Evolutionary conservation across 2,329 filamentous ascomycete species (phyloP).

Genomic region (Alternaria gansuensis): DNA sequence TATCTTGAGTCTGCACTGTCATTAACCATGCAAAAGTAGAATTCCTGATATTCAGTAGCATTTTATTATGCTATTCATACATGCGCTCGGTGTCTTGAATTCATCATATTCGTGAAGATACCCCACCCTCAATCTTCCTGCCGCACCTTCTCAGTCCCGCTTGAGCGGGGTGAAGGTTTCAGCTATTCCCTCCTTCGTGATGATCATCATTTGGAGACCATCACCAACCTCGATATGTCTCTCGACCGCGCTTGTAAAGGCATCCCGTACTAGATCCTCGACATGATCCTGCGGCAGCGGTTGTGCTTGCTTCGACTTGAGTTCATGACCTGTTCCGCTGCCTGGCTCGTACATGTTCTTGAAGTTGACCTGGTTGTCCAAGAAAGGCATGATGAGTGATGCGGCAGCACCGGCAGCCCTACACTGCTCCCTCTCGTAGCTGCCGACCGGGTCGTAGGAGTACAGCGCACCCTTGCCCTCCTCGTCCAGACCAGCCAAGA

Average conservation of each 20-base stretch:
- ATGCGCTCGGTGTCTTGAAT: slow-evolving; percentile 32
- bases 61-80: slow-evolving; percentile 33
- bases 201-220: slow-evolving; percentile 91
- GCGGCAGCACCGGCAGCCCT: slow-evolving; percentile 90
- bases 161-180: slow-evolving; percentile 87
- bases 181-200: slow-evolving; percentile 86
- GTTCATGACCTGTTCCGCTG: slow-evolving; percentile 81
- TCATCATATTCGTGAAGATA: slow-evolving; percentile 51
- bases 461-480: slow-evolving; percentile 93
- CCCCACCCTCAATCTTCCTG: slow-evolving; percentile 36
- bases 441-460: slow-evolving; percentile 97
- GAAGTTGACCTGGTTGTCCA: slow-evolving; percentile 99
- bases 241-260: slow-evolving; percentile 97
- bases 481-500: slow-evolving; percentile 92
- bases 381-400: slow-evolving; percentile 97
- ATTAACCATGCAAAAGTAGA: slow-evolving; percentile 5
- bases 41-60: slow-evolving; percentile 13
- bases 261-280: slow-evolving; percentile 91
- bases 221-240: slow-evolving; percentile 99
- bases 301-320: slow-evolving; percentile 73
- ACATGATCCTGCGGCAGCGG: slow-evolving; percentile 78
- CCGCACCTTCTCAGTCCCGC: slow-evolving; percentile 52
- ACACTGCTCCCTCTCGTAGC: slow-evolving; percentile 97
- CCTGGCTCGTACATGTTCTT: slow-evolving; percentile 97
- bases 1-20: slow-evolving; percentile 2